Conservation (phyloP, 2,329 filamentous ascomycete genomes). For the Tolypocladium guangdongense region DNA sequence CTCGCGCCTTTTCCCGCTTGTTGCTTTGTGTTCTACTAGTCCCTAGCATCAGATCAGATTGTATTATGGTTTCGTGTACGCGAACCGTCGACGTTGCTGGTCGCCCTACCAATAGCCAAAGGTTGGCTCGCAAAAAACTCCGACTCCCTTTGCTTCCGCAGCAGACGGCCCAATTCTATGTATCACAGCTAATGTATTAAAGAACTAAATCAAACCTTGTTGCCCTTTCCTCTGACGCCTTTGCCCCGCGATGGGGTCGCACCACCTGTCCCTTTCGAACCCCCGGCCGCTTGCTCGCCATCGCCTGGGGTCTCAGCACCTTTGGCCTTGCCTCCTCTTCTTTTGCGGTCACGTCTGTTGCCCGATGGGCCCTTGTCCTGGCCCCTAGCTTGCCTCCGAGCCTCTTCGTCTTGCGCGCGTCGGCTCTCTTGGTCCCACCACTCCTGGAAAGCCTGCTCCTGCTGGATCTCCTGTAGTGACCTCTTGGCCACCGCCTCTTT, state of each 20-base stretch:
- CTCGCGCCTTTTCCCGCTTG: neutral
- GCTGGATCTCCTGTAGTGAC: conserved; percentile 86
- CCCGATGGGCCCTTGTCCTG: conserved; percentile 26
- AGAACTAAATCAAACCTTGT: neutral
- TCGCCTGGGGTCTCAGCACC: conserved; percentile 3
- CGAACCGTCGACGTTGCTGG: neutral
- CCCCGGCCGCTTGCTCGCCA: conserved; percentile 9
- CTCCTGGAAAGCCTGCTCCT: conserved; percentile 92
- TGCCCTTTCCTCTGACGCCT: conserved; percentile 3
- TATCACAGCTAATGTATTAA: neutral
- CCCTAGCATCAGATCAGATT: too few species aligned
- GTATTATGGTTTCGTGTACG: neutral
- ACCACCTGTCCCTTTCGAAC: conserved; percentile 3
- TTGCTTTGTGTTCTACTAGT: neutral
- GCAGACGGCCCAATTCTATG: neutral
- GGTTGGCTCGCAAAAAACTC: neutral
- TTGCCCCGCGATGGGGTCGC: conserved; percentile 4
- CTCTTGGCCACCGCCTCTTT: conserved; percentile 79
- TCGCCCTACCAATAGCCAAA: neutral
- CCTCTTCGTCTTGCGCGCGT: conserved; percentile 55
- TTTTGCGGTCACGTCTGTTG: conserved; percentile 16
- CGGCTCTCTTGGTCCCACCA: conserved; percentile 89
- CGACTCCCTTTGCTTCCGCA: neutral
- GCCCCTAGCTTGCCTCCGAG: conserved; percentile 26
- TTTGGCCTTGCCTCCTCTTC: conserved; percentile 18